Base-by-base conservation (phyloP, 495 filamentous ascomycete species). In the Penicillium salamii region DNA sequence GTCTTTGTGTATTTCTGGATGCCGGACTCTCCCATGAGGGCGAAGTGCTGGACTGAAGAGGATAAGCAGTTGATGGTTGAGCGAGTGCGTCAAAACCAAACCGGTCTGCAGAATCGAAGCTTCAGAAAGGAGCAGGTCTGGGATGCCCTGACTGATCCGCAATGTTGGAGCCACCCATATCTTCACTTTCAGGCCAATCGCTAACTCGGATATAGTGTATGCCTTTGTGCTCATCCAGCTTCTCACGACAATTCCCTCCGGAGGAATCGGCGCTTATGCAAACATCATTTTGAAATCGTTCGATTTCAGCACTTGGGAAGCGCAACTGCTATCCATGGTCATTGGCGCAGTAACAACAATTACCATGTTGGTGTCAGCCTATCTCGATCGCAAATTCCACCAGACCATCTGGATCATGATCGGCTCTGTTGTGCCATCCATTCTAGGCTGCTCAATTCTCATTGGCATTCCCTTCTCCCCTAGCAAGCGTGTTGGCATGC, bases 291-390 rank as follows among this genome's bases (percentile, higher is more conserved):
- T 78, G 42, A 61, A 49, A 1, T 63, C 65, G 0, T 75, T 78
- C 41, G 68, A 72, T 0, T 78, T 67, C 37, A 65, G 51, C 5
- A 52, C 63, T 0, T 59, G 69, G 42, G 63, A 74, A 50, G 72
- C 65, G 1, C 70, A 71, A 34, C 61, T 76, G 17, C 55, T 75
- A 17, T 75, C 80, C 15, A 89, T 89, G 81, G 83, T 87, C 7
- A 67, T 86, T 2, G 84, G 85, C 12, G 79, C 78, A 24, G 84
- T 83, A 42, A 85, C 86, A 52, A 84, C 86, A 47, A 77, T 85
- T 29, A 79, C 84, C 3, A 68, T 89, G 24, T 55, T 87, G 12
- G 66, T 66, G 4, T 81, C 79, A 2, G 74, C 80, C 2, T 87
- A 71, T 70, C 58, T 87, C 0, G 84, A 83, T 7, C 82, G 79